A percentile compares a stretch with the other conserved stretches of the same genome.
Evolutionary conservation across 2,329 filamentous ascomycete genomes (phyloP).

Genomic region (Ceratocystis variospora): DNA sequence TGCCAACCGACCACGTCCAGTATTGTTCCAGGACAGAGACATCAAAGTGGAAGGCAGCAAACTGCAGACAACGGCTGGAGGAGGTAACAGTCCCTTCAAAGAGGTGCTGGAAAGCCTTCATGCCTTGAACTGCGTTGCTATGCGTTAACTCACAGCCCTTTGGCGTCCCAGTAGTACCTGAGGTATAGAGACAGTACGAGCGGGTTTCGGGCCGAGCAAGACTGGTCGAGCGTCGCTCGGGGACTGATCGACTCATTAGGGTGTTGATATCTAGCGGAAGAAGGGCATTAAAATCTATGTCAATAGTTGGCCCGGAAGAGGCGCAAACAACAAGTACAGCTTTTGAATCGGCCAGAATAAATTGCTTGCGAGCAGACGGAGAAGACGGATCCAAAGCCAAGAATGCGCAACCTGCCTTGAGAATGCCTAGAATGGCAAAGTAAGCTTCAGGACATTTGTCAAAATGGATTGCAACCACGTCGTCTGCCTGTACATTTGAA

Average conservation of each 20-base stretch:
- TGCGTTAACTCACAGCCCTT: slow-evolving; percentile 85
- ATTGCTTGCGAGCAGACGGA: slow-evolving; percentile 57
- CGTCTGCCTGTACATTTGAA: slow-evolving; percentile 37
- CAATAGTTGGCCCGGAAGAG: slow-evolving; percentile 9
- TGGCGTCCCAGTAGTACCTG: slow-evolving; percentile 71
- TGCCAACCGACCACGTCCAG: slow-evolving; percentile 87
- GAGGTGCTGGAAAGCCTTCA: slow-evolving; percentile 70
- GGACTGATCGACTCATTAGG: slow-evolving; percentile 21
- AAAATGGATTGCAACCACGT: slow-evolving; percentile 63
- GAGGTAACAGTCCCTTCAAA: slow-evolving; percentile 62
- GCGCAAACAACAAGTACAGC: slow-evolving; percentile 51
- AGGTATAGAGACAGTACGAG: slow-evolving; percentile 78
- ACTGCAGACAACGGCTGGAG: slow-evolving; percentile 73
- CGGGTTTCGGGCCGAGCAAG: slow-evolving; percentile 35
- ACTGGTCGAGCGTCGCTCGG: not conserved
- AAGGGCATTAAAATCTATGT: slow-evolving; percentile 22
- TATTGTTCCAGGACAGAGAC: slow-evolving; percentile 89
- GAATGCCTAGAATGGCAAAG: slow-evolving; percentile 64
- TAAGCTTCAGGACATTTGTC: slow-evolving; percentile 76
- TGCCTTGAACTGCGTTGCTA: slow-evolving; percentile 75
- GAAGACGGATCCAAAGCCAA: slow-evolving; percentile 66
- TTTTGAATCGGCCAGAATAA: slow-evolving; percentile 61
- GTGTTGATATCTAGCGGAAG: slow-evolving; percentile 26
- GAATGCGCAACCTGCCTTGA: slow-evolving; percentile 72
- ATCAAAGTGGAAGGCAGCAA: slow-evolving; percentile 89